Percentiles rank a stretch among this genome's conserved stretches.
phyloP scores from a whole-genome alignment of 352 stramenopile genomes.

The Pythium brachiatum region DNA sequence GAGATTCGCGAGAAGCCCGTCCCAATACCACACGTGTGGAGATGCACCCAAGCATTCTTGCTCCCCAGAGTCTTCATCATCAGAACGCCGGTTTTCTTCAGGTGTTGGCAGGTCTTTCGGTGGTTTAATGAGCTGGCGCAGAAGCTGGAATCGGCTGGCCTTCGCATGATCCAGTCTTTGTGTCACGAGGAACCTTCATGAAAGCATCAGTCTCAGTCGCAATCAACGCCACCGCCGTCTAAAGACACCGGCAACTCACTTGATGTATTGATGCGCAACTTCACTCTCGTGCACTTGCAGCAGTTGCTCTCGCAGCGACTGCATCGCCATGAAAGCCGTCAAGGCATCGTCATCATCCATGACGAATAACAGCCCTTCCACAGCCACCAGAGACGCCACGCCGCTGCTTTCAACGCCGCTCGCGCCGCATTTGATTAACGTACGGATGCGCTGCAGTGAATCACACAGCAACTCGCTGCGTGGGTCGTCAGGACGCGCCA shows the following conservation, averaged over 20 bases:
- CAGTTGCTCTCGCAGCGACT: constrained; percentile 24
- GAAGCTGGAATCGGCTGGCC: constrained; percentile 36
- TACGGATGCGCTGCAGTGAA: not conserved
- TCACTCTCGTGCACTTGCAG: not conserved
- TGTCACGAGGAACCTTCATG: not conserved
- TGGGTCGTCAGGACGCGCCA: not conserved
- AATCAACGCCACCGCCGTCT: too few species aligned
- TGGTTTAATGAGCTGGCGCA: constrained; percentile 40
- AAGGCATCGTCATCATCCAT: constrained; percentile 38
- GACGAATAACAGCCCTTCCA: constrained; percentile 24
- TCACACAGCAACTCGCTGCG: not conserved
- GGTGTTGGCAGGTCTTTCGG: not conserved
- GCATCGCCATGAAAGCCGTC: constrained; percentile 41
- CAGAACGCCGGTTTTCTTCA: not conserved
- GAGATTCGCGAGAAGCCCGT: not conserved
- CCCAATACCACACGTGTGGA: not conserved
- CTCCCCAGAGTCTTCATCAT: not conserved
- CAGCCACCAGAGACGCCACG: not conserved
- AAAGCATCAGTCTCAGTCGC: not conserved
- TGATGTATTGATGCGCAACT: not conserved
- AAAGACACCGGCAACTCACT: too few species aligned
- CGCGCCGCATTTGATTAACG: not conserved
- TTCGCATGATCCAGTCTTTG: not conserved
- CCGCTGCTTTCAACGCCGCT: not conserved
- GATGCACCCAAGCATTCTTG: not conserved